Evolutionary conservation across 108 stramenopile genomes (phyloP).

Genomic region (Mediolabrus comicus): DNA sequence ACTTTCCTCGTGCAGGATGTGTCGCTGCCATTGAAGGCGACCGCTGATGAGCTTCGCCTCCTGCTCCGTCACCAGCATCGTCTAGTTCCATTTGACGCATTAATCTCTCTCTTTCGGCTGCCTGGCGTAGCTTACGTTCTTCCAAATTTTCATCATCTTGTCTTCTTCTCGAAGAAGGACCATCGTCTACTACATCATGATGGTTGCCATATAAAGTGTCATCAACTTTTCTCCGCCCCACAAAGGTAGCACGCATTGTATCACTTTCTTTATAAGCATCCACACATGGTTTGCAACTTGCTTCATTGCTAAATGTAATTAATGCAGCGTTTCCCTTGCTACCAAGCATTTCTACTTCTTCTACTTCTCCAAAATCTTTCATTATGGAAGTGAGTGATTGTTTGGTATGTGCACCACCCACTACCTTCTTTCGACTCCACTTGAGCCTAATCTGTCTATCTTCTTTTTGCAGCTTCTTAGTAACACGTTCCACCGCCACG

Average conservation of each 20-base stretch:
- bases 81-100: constrained; percentile 69
- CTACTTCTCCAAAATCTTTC: constrained; percentile 67
- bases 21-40: background rate
- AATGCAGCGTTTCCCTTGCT: constrained; percentile 78
- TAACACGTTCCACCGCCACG: constrained; percentile 17
- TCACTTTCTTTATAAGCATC: constrained; percentile 62
- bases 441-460: constrained; percentile 76
- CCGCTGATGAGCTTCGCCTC: background rate
- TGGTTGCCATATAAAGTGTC: constrained; percentile 22
- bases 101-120: constrained; percentile 70
- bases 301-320: constrained; percentile 58
- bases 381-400: constrained; percentile 56
- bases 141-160: constrained; percentile 49
- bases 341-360: constrained; percentile 72
- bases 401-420: constrained; percentile 59
- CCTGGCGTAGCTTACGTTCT: constrained; percentile 70
- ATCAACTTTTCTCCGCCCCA: constrained; percentile 62
- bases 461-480: constrained; percentile 43
- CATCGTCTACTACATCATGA: background rate
- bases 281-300: constrained; percentile 73
- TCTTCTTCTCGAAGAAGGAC: background rate
- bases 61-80: constrained; percentile 6
- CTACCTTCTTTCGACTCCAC: constrained; percentile 79
- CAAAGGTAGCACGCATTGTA: constrained; percentile 76
- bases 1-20: background rate